Evolutionary conservation across 208 protist species (phyloP).

Genomic region (Trypanosoma platydactyli): DNA sequence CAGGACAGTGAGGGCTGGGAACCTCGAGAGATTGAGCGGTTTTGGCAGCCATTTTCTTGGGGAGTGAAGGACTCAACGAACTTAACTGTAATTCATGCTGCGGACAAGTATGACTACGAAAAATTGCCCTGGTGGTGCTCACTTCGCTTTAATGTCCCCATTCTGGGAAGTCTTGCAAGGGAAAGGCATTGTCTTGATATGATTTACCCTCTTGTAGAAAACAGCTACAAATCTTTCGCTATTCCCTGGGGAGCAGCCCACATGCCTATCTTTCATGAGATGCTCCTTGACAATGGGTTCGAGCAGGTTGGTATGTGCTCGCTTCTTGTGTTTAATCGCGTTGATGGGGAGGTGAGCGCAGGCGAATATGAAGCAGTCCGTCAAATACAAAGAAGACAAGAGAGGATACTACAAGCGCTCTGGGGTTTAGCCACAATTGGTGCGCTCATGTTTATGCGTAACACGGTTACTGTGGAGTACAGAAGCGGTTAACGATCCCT

Average conservation of each 20-base stretch:
- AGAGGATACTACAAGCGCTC: conserved; percentile 24
- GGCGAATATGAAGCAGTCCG: conserved; percentile 60
- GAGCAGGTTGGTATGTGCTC: conserved; percentile 69
- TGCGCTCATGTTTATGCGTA: conserved; percentile 32
- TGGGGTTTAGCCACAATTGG: conserved; percentile 31
- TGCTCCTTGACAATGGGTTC: conserved; percentile 84
- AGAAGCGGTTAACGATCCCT: conserved; percentile 3
- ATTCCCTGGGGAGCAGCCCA: conserved; percentile 85
- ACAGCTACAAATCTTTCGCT: conserved; percentile 78
- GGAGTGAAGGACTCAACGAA: conserved; percentile 71
- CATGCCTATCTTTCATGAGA: conserved; percentile 86
- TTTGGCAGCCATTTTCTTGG: conserved; percentile 89
- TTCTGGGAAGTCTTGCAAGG: conserved; percentile 63
- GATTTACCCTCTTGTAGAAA: conserved; percentile 54
- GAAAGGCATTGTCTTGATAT: conserved; percentile 86
- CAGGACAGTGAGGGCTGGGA: conserved; percentile 88
- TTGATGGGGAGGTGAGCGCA: conserved; percentile 72
- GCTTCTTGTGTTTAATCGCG: conserved; percentile 53
- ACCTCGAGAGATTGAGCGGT: conserved; percentile 64
- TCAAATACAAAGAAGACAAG: conserved; percentile 40
- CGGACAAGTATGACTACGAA: conserved; percentile 89
- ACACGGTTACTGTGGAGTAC: conserved; percentile 48
- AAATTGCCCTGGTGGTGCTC: conserved; percentile 77
- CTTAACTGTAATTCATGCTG: conserved; percentile 83
- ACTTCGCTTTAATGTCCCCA: conserved; percentile 69